Base-by-base conservation (phyloP, 805 yeast genomes). In the Saccharomycopsis capsularis region DNA sequence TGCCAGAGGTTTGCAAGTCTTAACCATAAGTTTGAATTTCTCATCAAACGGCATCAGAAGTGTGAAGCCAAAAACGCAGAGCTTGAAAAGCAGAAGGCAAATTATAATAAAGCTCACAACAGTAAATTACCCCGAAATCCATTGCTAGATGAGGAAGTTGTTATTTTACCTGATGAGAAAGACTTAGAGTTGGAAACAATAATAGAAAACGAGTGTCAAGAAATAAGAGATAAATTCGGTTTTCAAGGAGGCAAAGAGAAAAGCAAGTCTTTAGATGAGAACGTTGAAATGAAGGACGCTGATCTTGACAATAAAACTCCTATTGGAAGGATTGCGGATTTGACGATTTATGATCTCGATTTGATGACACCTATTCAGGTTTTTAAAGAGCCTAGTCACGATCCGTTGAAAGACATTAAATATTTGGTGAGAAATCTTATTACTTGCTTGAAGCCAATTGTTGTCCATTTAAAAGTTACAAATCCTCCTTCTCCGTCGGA, bases 291-390 rank as follows among this genome's bases (percentile, higher is more conserved):
- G 60, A 57, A 53, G 21, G 65, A 52, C 9, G 59, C 53, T 36
- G 48, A 40, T 18, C 42, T 53, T 15, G 19, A 34, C n/a, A 45
- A 43, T 7, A 60, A 52, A 13, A 51, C 37, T 34, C 23, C 6
- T 6, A n/a, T n/a, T n/a, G n/a, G n/a, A n/a, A n/a, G n/a, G n/a
- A 7, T 40, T 34, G 9, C 24, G 13, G 96, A 96, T 0, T 84
- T 95, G 1, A 85, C 90, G 56, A 90, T 89, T 64, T 86, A 89
- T 56, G 95, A 88, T 61, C 76, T 95, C 48, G 99, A 93, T 60
- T 90, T 95, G 21, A 89, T 98, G 0, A 85, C 96, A 0, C 93
- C 93, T 65, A 90, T 87, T 61, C 98, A 93, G 65, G 82, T 93
- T 53, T 81, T 88, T 6, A 87, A 81, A 35, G 29, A 29, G 18